These are phyloP conservation scores for Phytophthora cajani DNA, from an alignment of 352 stramenopile species.

Conservation along the genomic window DNA sequence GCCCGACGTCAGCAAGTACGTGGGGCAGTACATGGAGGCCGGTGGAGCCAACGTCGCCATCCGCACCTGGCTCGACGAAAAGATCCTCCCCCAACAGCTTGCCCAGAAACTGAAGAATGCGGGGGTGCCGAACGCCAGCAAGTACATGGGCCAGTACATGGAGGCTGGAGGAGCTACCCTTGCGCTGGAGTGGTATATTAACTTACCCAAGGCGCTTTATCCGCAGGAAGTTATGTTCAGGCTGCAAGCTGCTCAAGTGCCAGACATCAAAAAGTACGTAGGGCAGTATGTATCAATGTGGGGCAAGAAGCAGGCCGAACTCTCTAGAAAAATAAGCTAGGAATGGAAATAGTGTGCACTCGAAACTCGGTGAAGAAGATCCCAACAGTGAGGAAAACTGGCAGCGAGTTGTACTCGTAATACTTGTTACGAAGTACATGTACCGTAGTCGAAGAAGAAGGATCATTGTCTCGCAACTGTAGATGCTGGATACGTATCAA, in stretches of 20 bases:
- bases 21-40: background rate
- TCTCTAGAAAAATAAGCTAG: conserved; percentile 9
- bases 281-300: background rate
- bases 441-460: no score
- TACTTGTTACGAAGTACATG: no score
- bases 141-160: background rate
- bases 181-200: background rate
- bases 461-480: no score
- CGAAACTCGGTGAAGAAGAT: background rate
- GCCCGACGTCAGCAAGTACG: background rate
- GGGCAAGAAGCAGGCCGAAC: conserved; percentile 3
- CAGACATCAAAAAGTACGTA: background rate
- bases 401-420: no score
- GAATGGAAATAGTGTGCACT: background rate
- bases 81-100: background rate
- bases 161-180: background rate
- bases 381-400: background rate
- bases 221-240: background rate
- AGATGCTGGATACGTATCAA: no score
- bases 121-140: background rate
- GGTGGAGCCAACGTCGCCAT: background rate
- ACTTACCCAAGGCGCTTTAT: background rate
- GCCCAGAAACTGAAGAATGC: background rate
- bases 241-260: background rate
- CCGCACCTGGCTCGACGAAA: background rate